Conservation (phyloP, 352 stramenopile species). For the Elongisporangium senticosum region DNA sequence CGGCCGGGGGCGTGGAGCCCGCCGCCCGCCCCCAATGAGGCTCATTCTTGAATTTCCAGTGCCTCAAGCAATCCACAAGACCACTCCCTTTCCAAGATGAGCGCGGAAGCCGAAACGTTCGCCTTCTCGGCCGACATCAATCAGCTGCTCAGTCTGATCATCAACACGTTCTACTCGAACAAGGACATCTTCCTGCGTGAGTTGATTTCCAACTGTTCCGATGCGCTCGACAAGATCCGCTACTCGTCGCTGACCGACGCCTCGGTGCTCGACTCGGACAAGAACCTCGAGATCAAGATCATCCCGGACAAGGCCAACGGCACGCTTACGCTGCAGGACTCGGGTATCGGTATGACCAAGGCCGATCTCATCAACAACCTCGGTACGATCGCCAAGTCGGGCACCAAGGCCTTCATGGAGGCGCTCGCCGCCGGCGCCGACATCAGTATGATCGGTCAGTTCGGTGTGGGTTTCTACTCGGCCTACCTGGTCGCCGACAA, state of each 20-base stretch:
- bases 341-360: conserved; percentile 99
- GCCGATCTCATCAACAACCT: conserved; percentile 99
- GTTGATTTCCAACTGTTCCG: conserved; percentile 95
- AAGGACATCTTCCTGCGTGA: conserved; percentile 99
- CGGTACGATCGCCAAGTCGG: conserved; percentile 99
- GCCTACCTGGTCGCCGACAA: conserved; percentile 99
- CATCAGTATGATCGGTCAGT: conserved; percentile 99
- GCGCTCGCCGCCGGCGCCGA: conserved; percentile 95
- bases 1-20: background rate
- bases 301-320: conserved; percentile 99
- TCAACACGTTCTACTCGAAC: conserved; percentile 99
- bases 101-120: conserved; percentile 95
- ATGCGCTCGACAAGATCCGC: conserved; percentile 97
- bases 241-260: conserved; percentile 96
- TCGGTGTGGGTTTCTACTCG: conserved; percentile 99
- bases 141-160: conserved; percentile 98
- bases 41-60: conserved; percentile 67
- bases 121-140: conserved; percentile 99
- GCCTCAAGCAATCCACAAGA: conserved; percentile 20
- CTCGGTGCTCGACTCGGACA: conserved; percentile 94
- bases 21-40: background rate
- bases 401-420: conserved; percentile 99
- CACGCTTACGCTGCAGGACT: conserved; percentile 98
- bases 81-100: conserved; percentile 41
- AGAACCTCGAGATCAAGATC: conserved; percentile 98